Evolutionary conservation across 2,329 filamentous ascomycete genomes (phyloP), one percentile per base, ranked within the genome.

Genomic region (Fusarium sp.): DNA sequence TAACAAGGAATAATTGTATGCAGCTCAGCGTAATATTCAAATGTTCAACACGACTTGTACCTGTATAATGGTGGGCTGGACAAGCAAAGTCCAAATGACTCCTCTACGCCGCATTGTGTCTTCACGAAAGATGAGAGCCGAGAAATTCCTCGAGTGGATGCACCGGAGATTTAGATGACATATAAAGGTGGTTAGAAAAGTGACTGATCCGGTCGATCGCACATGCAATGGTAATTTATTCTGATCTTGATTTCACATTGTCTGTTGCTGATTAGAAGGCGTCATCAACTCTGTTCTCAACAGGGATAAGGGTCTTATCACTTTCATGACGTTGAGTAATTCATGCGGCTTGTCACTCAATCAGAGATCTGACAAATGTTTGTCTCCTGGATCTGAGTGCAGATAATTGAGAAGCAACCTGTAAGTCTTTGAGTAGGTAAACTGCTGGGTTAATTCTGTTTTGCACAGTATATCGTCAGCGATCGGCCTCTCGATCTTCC

Each of bases 401-500:
- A 37, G 1, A 18, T 5, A 37, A 37, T 37, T 6, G 32, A 37
- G 16, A 37, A 37, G 16, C 32, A 37, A 37, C 5, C 6, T 37
- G 1, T 9, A 18, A 37, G 18, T 12, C 34, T 37, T n/a, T 12
- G 3, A n/a, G 3, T n/a, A 0, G 7, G 10, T 1, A 12, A 7
- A 0, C 1, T 12, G 34, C 3, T n/a, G 34, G 3, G 18, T 37
- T n/a, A 12, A n/a, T 20, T 27, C 14, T 20, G 6, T 20, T 9
- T n/a, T 2, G 24, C 24, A 24, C 24, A 24, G 4, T 40, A 9
- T 16, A 13, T 20, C 9, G 20, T 20, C 12, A 27, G 30, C 20
- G 32, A 7, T 34, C 7, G n/a, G 18, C 12, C 4, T 29, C 14
- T 9, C 11, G 4, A 37, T 37, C 8, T 41, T 16, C 34, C 24